A percentile compares a stretch with the other conserved stretches of the same genome.
Conservation (phyloP, 768 basidiomycete species). For the Amanita molliuscula region DNA sequence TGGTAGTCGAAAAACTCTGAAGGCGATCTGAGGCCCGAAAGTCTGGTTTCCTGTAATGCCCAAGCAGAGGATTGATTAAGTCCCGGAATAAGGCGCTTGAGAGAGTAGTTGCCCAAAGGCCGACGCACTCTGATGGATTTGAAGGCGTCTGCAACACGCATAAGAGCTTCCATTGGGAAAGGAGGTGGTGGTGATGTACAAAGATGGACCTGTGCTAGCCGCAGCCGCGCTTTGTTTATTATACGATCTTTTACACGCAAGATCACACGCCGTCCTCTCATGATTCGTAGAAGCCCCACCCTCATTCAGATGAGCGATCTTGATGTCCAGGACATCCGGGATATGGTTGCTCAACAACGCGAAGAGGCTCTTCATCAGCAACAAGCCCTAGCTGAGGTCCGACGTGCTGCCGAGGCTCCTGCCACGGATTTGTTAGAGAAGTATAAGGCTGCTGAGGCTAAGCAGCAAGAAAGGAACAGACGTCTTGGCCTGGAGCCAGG, state of each 20-base stretch:
- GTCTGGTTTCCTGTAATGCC: slow-evolving; percentile 55
- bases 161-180: slow-evolving; percentile 50
- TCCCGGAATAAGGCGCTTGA: not conserved
- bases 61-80: not conserved
- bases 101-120: not conserved
- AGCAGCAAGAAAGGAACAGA: slow-evolving; percentile 16
- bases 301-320: slow-evolving; percentile 66
- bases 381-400: slow-evolving; percentile 34
- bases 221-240: not conserved
- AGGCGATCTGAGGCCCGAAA: slow-evolving; percentile 64
- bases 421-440: slow-evolving; percentile 21
- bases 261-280: slow-evolving; percentile 18
- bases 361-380: slow-evolving; percentile 28
- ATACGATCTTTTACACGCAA: no score
- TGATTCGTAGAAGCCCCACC: slow-evolving; percentile 75
- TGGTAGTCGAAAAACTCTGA: slow-evolving; percentile 79
- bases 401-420: slow-evolving; percentile 10
- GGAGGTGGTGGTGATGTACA: slow-evolving; percentile 8
- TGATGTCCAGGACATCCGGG: slow-evolving; percentile 73
- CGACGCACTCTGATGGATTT: slow-evolving; percentile 58
- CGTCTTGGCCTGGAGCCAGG: slow-evolving; percentile 17
- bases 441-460: slow-evolving; percentile 18
- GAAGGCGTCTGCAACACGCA: slow-evolving; percentile 60
- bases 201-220: slow-evolving; percentile 5
- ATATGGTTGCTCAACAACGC: slow-evolving; percentile 42